Base-by-base conservation (phyloP, 768 basidiomycete genomes). In the Cystofilobasidium bisporidii region DNA sequence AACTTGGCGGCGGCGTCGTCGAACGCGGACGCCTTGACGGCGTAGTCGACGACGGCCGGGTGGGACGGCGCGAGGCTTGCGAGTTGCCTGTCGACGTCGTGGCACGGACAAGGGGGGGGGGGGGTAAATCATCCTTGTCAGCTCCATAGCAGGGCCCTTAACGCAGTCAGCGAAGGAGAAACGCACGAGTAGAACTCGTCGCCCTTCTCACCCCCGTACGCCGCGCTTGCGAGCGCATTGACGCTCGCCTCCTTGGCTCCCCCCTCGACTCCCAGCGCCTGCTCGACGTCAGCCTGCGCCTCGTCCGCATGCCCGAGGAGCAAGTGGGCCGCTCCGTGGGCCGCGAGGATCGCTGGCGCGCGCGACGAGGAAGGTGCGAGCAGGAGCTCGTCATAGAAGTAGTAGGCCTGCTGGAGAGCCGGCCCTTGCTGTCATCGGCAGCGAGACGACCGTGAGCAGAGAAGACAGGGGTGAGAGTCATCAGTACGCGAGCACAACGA, bases 1-100 rank as follows among this genome's bases (percentile, higher is more conserved):
- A 83, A 88, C 65, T 82, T 85, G n/a, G 81, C 75, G 6, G 82
- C 82, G 40, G 80, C 77, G 41, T 80, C 76, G 72, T 90, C 88
- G 72, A 91, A 91, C 56, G 84, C 73, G 1, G 79, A 79, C 1
- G 82, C 81, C 77, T 87, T 89, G 58, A 80, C 75, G 24, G 76
- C 72, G n/a, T 88, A 76, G 69, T 88, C 86, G 12, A 76, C 71
- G 18, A 87, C 85, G 67, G 87, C 74, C n/a, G 87, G 87, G 78
- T 90, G 86, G 8, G 79, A 76, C 11, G 88, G 84, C 71, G 86
- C 80, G 69, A 84, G 79, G n/a, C 77, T 79, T 15, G 75, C 75
- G 61, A 83, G 71, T 63, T 77, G 79, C 65, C 82, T 83, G 64
- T 26, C 59, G 56, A 70, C 22, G 17, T n/a, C n/a, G n/a, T n/a